phyloP scores from a whole-genome alignment of 1,284 basidiomycete genomes.

The Neonothopanus nambi region DNA sequence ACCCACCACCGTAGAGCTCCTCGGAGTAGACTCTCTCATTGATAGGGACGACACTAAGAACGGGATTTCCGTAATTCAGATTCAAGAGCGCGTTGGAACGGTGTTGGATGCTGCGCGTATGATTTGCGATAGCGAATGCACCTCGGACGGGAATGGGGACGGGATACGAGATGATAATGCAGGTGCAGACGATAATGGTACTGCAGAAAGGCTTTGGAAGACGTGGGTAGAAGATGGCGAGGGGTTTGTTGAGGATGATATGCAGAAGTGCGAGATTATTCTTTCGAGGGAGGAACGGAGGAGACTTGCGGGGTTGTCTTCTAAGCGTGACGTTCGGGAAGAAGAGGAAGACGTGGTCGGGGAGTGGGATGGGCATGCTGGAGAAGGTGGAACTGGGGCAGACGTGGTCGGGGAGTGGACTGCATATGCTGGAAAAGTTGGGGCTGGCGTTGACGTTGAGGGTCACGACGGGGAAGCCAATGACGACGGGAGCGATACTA shows the following conservation, averaged over 20 bases:
- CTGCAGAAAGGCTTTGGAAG: conserved; percentile 7
- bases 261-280: conserved; percentile 21
- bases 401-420: no score
- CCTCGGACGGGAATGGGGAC: not conserved
- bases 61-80: conserved; percentile 8
- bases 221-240: not conserved
- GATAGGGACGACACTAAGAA: conserved; percentile 13
- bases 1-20: conserved; percentile 9
- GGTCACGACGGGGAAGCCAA: no score
- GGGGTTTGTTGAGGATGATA: conserved; percentile 13
- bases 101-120: conserved; percentile 11
- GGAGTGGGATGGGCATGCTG: not conserved
- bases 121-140: not conserved
- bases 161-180: not conserved
- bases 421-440: no score
- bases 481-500: no score
- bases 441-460: no score
- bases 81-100: conserved; percentile 23
- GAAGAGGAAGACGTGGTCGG: not conserved
- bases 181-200: not conserved
- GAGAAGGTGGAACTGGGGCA: no score
- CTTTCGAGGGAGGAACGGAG: conserved; percentile 23
- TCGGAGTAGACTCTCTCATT: conserved; percentile 30
- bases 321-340: conserved; percentile 1
- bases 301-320: conserved; percentile 17